Evolutionary conservation across 805 yeast species (phyloP), one percentile per base, ranked within the genome.

Genomic region (Clavispora asparagi): DNA sequence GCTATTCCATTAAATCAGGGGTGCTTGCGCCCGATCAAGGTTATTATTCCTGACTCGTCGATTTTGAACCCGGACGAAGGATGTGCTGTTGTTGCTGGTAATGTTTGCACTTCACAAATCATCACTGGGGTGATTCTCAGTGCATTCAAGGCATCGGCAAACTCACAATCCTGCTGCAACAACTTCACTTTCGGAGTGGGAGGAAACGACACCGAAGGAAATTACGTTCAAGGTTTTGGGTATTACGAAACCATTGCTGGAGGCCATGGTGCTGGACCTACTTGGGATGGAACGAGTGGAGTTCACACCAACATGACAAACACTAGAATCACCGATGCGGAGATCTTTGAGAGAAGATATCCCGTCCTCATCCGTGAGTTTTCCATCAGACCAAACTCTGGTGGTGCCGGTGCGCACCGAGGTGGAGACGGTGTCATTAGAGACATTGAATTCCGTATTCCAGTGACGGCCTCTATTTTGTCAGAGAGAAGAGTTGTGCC

Each of bases 1-100:
- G 90, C 87, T 52, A 90, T 92, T 47, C 99, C 99, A 0, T 73
- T 92, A 59, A 92, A 92, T 62, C 95, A 90, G 61, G 98, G 99
- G 8, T 92, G 97, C 63, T 72, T 92, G 53, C 71, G 77, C 43
- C 97, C 97, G 0, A 79, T 92, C 42, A 70, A 80, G 7, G 81
- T 92, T 26, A 67, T 66, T 2, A 64, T 71, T 1, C 59, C 72
- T 40, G 61, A 59, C 32, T 64, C 67, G 1, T 63, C 72, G 4
- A 59, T 71, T 3, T 68, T 94, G 12, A 77, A 85, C 25, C 97
- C 98, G 1, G 78, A 83, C 16, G 77, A 77, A 33, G 92, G 87
- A 13, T 92, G 95, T 40, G 99, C 97, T 1, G 95, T 89, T 32
- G 97, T 92, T 16, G 77, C 76, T 2, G 97, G 97, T 8, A 92